Base-by-base conservation (phyloP, 331 rosid species). In the Saraca asoca region DNA sequence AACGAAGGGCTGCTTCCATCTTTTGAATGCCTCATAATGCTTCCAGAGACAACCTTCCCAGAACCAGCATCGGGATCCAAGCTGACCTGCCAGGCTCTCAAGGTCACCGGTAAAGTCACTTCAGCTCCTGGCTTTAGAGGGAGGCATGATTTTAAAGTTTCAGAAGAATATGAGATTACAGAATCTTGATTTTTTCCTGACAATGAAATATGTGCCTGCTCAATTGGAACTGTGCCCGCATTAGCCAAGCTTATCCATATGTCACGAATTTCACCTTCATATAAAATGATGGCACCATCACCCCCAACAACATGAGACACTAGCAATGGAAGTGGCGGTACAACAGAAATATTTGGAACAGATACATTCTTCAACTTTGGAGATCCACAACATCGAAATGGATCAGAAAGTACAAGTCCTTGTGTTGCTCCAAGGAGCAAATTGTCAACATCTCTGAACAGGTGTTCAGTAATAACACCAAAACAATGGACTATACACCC, bases 331-430 rank as follows among this genome's bases (percentile, higher is more conserved):
- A 94, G 85, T 42, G 90, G 84, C 0, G 85, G 89, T 49, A 85
- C 87, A 35, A 90, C 96, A 77, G 95, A 88, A 29, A 94, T 83
- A 85, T 59, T 88, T 43, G 99, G 97, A 73, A 90, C 87, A 41
- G 78, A 79, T 52, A 90, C 81, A 68, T 78, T 94, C 78, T 78
- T 94, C 79, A 90, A 60, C 80, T 87, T 94, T 3, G 83, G 88
- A 72, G 99, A 90, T 31, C 99, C 99, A 79, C 97, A 94, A 64
- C 95, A 83, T 64, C 99, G 83, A 66, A 94, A 94, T 61, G 99
- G 97, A 61, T 94, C 97, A 78, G 99, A 94, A 73, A 90, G 92
- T 55, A 94, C 97, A 20, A 94, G 97, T 67, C 99, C 97, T 90
- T 94, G 96, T 15, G 84, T 72, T 18, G 94, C 97, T 78, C 97